Percentiles rank a stretch among this genome's conserved stretches.
Evolutionary conservation across 768 basidiomycete genomes (phyloP).

Genomic region (Collybia mongolica): DNA sequence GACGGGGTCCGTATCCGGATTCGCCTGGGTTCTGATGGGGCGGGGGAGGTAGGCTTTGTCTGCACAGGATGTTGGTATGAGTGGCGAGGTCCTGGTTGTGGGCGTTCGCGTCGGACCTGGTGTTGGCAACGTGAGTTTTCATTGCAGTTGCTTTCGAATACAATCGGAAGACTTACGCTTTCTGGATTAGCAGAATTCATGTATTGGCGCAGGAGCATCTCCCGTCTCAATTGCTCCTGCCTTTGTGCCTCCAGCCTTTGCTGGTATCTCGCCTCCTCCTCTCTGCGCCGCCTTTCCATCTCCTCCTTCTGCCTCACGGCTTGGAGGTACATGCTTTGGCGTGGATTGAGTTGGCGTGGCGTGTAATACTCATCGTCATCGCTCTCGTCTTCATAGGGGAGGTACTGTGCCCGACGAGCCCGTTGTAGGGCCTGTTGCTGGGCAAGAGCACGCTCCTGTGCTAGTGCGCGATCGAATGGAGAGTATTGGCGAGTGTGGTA

Average conservation of each 20-base stretch:
- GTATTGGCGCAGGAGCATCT: slow-evolving; percentile 4
- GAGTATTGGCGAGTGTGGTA: slow-evolving; percentile 26
- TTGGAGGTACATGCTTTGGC: slow-evolving; percentile 31
- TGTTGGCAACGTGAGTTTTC: not conserved
- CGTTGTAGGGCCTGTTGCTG: slow-evolving; percentile 32
- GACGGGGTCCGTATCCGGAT: not conserved
- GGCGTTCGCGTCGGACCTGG: not conserved
- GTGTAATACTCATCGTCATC: slow-evolving; percentile 30
- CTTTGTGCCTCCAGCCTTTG: slow-evolving; percentile 11
- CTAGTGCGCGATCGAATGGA: slow-evolving; percentile 13
- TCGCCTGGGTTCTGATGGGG: slow-evolving; percentile 1
- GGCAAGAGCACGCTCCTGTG: slow-evolving; percentile 17
- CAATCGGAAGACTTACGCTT: slow-evolving; percentile 3
- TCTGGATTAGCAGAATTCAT: not conserved
- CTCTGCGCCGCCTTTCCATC: slow-evolving; percentile 22
- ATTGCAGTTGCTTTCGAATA: slow-evolving; percentile 11
- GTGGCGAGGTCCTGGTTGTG: too few species aligned
- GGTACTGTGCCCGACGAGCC: slow-evolving; percentile 34
- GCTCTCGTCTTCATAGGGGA: slow-evolving; percentile 34
- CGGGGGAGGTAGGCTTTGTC: not conserved
- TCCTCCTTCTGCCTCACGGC: slow-evolving; percentile 25
- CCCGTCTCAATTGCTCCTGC: slow-evolving; percentile 7
- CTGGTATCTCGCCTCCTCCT: slow-evolving; percentile 10
- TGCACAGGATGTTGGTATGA: not conserved
- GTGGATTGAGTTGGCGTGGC: slow-evolving; percentile 22